These are phyloP conservation scores for Camellia japonica DNA, from an alignment of 148 eudicot genomes.

Conservation along the genomic window DNA sequence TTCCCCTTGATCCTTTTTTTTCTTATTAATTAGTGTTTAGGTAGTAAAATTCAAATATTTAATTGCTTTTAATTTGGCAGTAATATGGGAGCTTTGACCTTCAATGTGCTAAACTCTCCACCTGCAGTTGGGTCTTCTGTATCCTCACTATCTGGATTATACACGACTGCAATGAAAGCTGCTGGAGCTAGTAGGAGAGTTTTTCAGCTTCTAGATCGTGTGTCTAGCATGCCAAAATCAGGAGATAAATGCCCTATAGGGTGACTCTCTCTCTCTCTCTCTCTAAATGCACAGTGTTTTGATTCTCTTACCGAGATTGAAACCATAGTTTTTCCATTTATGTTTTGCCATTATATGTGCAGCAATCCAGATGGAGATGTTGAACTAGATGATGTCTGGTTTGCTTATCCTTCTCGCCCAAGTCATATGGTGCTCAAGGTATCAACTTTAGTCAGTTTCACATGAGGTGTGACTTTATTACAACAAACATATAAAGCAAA, in stretches of 20 bases:
- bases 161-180: constrained; percentile 90
- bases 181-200: constrained; percentile 95
- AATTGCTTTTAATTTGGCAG: constrained; percentile 1
- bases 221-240: constrained; percentile 63
- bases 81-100: constrained; percentile 12
- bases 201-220: constrained; percentile 86
- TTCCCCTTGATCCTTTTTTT: neutral
- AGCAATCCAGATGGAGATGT: constrained; percentile 56
- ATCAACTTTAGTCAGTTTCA: neutral
- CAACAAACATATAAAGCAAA: neutral
- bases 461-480: neutral
- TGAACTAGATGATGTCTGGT: constrained; percentile 66
- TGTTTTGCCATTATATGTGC: neutral
- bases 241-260: constrained; percentile 77
- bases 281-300: neutral
- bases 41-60: neutral
- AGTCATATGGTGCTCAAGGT: constrained; percentile 56
- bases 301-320: neutral
- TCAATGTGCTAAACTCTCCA: constrained; percentile 14
- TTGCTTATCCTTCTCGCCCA: constrained; percentile 67
- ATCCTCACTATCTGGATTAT: constrained; percentile 69
- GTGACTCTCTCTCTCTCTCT: constrained; percentile 29
- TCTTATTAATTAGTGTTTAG: neutral
- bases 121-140: constrained; percentile 78
- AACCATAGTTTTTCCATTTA: neutral